Percentiles rank a stretch among this genome's conserved stretches.
Conservation (phyloP, 2,329 filamentous ascomycete genomes). For the Emmonsiellopsis sp. region DNA sequence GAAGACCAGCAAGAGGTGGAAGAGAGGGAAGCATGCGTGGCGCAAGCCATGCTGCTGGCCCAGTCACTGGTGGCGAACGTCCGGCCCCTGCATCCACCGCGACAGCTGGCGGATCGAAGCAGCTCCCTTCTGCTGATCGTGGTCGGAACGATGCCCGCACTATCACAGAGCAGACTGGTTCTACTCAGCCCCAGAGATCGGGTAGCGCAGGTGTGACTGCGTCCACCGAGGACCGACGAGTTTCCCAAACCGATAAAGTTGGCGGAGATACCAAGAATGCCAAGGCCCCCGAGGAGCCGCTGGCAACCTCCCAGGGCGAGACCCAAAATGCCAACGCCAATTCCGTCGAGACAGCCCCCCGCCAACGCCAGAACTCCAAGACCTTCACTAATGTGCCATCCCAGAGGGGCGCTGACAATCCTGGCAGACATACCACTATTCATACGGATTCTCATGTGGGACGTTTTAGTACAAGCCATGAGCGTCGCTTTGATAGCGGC, state of each 20-base stretch:
- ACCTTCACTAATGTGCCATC: slow-evolving; percentile 15
- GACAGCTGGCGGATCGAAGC: slow-evolving; percentile 21
- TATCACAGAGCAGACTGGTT: slow-evolving; percentile 31
- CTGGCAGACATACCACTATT: slow-evolving; percentile 20
- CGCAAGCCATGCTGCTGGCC: slow-evolving; percentile 26
- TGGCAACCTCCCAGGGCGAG: slow-evolving; percentile 7
- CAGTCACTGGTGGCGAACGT: slow-evolving; percentile 25
- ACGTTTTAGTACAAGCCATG: slow-evolving; percentile 21
- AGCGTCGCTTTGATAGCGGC: slow-evolving; percentile 31
- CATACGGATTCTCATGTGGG: slow-evolving; percentile 26
- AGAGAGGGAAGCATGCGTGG: slow-evolving; percentile 42
- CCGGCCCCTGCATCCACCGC: slow-evolving; percentile 19
- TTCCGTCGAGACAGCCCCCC: slow-evolving; percentile 21
- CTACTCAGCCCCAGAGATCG: slow-evolving; percentile 28
- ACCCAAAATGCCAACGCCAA: slow-evolving; percentile 21
- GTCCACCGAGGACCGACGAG: slow-evolving; percentile 20
- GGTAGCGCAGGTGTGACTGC: slow-evolving; percentile 24
- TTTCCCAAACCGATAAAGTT: slow-evolving; percentile 19
- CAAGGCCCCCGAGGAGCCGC: slow-evolving; percentile 24
- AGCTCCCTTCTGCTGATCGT: slow-evolving; percentile 22
- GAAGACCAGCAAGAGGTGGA: slow-evolving; percentile 48
- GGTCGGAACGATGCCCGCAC: slow-evolving; percentile 28
- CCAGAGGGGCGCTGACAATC: slow-evolving; percentile 20
- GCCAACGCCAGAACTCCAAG: slow-evolving; percentile 27
- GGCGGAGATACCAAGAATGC: slow-evolving; percentile 16